These are phyloP conservation scores for Calonectria pteridis DNA, from an alignment of 2,329 filamentous ascomycete genomes.

Conservation along the genomic window DNA sequence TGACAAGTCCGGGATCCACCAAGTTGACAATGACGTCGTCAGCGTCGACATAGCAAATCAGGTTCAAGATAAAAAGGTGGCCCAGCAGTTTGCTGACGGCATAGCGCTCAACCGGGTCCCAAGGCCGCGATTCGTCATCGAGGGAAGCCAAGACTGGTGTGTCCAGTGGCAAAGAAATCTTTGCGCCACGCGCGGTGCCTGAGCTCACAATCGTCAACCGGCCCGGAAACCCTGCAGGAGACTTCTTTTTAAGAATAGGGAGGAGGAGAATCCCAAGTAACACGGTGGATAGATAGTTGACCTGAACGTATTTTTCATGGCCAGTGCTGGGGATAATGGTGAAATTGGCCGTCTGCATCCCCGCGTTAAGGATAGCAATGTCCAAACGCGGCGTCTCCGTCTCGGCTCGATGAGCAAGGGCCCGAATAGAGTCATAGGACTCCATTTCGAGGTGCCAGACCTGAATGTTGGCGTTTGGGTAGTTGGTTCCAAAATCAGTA, in stretches of 20 bases:
- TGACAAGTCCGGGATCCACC: constrained; percentile 21
- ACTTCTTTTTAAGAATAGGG: constrained; percentile 18
- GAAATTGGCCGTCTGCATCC: constrained; percentile 5
- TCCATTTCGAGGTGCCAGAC: constrained; percentile 26
- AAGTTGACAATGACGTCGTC: constrained; percentile 24
- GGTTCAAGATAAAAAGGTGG: constrained; percentile 15
- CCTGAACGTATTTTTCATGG: constrained; percentile 56
- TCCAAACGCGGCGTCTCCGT: neutral
- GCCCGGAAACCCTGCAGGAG: constrained; percentile 5
- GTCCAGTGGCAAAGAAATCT: neutral
- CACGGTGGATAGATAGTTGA: constrained; percentile 53
- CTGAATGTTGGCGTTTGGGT: neutral
- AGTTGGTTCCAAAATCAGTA: neutral
- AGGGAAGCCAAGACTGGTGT: constrained; percentile 3
- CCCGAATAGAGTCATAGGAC: constrained; percentile 17
- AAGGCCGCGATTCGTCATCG: neutral
- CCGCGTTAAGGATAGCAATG: constrained; percentile 17
- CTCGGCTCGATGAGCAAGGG: neutral
- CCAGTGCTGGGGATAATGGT: constrained; percentile 45
- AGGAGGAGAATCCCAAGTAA: constrained; percentile 47
- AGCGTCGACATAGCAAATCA: constrained; percentile 7
- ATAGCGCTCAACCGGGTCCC: constrained; percentile 15
- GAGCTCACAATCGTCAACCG: constrained; percentile 25
- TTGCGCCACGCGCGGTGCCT: neutral
- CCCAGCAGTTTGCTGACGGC: constrained; percentile 23